Evolutionary conservation across 352 stramenopile genomes (phyloP).

Genomic region (Globisporangium middletonii): DNA sequence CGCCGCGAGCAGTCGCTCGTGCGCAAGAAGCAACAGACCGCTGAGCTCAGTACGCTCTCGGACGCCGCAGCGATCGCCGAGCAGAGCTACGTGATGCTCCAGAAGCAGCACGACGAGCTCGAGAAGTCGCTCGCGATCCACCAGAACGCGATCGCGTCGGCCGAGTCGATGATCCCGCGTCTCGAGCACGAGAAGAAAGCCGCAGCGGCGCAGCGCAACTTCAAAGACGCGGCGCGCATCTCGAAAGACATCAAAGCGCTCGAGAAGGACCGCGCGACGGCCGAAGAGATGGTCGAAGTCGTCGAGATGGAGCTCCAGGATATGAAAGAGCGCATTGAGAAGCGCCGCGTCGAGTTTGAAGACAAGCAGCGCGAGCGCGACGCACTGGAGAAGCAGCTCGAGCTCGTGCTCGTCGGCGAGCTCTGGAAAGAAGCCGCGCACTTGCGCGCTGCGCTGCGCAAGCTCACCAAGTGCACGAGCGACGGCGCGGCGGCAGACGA

Average conservation of each 20-base stretch:
- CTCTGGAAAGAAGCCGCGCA: constrained; percentile 73
- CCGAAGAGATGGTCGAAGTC: constrained; percentile 79
- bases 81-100: constrained; percentile 68
- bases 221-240: constrained; percentile 79
- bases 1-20: constrained; percentile 55
- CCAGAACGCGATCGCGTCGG: constrained; percentile 76
- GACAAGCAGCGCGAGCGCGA: constrained; percentile 77
- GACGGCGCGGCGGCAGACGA: constrained; percentile 43
- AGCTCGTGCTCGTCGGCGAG: constrained; percentile 60
- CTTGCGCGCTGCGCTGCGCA: constrained; percentile 43
- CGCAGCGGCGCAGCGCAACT: constrained; percentile 73
- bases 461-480: constrained; percentile 70
- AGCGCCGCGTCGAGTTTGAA: constrained; percentile 58
- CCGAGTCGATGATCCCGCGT: constrained; percentile 69
- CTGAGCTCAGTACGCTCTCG: constrained; percentile 59
- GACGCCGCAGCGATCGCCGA: constrained; percentile 68
- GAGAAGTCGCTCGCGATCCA: constrained; percentile 70
- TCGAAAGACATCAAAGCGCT: constrained; percentile 86
- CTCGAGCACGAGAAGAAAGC: constrained; percentile 80
- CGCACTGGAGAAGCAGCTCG: constrained; percentile 67
- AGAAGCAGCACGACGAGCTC: constrained; percentile 69
- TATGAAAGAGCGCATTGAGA: constrained; percentile 63
- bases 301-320: constrained; percentile 82
- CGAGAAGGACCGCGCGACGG: constrained; percentile 74
- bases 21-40: constrained; percentile 70